These are phyloP conservation scores for Tephrocybe sp. DNA, from an alignment of 768 basidiomycete genomes.

Conservation along the genomic window DNA sequence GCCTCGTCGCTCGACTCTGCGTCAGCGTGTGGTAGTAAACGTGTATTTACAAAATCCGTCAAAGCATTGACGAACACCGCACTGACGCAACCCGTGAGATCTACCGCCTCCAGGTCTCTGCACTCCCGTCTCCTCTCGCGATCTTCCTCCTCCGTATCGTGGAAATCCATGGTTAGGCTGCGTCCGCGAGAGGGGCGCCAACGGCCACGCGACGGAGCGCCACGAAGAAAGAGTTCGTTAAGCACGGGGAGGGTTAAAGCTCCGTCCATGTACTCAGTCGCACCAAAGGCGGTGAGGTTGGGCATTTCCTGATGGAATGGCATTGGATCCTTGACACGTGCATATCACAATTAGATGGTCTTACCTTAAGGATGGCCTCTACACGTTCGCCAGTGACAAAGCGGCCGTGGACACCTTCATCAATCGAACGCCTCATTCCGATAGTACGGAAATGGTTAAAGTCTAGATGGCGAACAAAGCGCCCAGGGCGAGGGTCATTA, in stretches of 20 bases:
- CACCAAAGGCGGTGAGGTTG: conserved; percentile 84
- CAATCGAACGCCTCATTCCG: conserved; percentile 90
- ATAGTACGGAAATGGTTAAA: conserved; percentile 98
- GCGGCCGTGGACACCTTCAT: conserved; percentile 83
- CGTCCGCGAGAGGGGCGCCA: conserved; percentile 70
- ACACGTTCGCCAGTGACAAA: conserved; percentile 93
- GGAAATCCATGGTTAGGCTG: conserved; percentile 41
- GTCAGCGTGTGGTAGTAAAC: conserved; percentile 46
- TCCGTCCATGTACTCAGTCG: conserved; percentile 98
- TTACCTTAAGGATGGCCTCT: conserved; percentile 71
- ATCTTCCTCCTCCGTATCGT: conserved; percentile 73
- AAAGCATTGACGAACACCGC: conserved; percentile 85
- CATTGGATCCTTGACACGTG: conserved; percentile 4
- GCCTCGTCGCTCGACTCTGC: conserved; percentile 41
- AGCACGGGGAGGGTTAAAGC: conserved; percentile 83
- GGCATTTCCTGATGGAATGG: conserved; percentile 70
- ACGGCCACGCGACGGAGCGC: conserved; percentile 64
- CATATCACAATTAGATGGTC: conserved; percentile 16
- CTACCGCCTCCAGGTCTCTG: conserved; percentile 82
- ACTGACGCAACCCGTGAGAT: conserved; percentile 94
- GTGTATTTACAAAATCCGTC: conserved; percentile 73
- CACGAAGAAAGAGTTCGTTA: conserved; percentile 88
- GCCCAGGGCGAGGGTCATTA: conserved; percentile 69
- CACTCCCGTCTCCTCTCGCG: conserved; percentile 70
- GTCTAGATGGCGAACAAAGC: conserved; percentile 83